These are phyloP conservation scores for Delitschia confertaspora DNA, from an alignment of 495 filamentous ascomycete species.

Conservation along the genomic window DNA sequence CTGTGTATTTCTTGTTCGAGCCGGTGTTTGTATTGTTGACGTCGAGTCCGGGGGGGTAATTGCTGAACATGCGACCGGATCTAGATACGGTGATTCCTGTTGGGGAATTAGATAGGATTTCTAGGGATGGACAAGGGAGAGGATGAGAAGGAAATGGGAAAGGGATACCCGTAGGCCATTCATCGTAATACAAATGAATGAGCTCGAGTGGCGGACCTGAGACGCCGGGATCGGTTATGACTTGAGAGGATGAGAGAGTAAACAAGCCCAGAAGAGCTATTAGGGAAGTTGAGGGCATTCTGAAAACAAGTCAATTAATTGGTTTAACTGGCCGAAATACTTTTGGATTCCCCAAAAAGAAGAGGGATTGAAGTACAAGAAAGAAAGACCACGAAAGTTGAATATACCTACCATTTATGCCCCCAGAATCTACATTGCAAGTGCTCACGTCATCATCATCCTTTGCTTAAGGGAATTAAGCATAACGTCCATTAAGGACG, in stretches of 20 bases:
- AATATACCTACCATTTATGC: no score
- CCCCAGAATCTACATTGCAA: no score
- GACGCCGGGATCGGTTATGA: slow-evolving; percentile 6
- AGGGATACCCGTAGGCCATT: slow-evolving; percentile 30
- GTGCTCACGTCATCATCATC: no score
- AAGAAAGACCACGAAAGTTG: no score
- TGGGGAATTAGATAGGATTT: no score
- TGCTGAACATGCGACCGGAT: slow-evolving; percentile 40
- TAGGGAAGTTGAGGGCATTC: neutral
- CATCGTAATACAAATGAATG: slow-evolving; percentile 33
- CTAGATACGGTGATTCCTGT: slow-evolving; percentile 37
- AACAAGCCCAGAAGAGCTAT: neutral
- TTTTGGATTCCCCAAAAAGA: no score
- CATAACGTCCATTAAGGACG: no score
- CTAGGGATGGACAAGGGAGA: neutral
- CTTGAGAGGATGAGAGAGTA: neutral
- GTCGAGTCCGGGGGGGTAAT: slow-evolving; percentile 40
- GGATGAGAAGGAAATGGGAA: neutral
- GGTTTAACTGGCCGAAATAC: neutral
- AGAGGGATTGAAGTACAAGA: no score
- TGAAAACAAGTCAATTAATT: neutral
- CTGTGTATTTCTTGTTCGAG: slow-evolving; percentile 33
- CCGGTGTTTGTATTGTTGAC: slow-evolving; percentile 33
- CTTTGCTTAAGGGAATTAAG: no score
- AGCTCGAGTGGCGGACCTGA: slow-evolving; percentile 29